Conservation (phyloP, 2,329 filamentous ascomycete species). For the Curvularia lunata region DNA sequence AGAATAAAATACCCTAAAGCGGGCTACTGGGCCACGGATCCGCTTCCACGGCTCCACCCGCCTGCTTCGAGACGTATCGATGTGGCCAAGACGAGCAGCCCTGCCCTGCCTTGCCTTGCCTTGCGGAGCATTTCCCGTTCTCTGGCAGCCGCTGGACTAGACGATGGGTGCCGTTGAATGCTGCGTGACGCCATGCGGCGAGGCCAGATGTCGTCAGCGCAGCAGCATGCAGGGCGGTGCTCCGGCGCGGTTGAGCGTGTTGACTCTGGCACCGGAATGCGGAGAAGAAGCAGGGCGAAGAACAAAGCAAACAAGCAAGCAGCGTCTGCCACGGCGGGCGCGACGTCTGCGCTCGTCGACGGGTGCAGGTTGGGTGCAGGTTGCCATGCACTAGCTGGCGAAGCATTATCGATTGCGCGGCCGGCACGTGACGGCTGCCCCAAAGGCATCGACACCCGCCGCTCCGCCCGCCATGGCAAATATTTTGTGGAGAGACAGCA, state of each 20-base stretch:
- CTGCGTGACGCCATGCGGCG: not conserved
- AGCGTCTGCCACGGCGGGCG: conserved; percentile 10
- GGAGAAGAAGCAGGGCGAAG: not conserved
- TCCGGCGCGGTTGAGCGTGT: not conserved
- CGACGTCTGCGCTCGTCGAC: conserved; percentile 20
- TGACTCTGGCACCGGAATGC: not conserved
- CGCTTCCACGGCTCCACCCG: conserved; percentile 20
- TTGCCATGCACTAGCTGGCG: conserved; percentile 20
- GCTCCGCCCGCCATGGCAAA: no score
- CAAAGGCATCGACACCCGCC: not conserved
- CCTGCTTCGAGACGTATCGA: conserved; percentile 14
- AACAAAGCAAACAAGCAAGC: not conserved
- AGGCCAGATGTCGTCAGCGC: not conserved
- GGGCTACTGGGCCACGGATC: conserved; percentile 20
- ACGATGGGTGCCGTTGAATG: not conserved
- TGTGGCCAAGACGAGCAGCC: conserved; percentile 12
- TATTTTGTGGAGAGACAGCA: not conserved
- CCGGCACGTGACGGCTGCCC: not conserved
- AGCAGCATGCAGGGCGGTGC: not conserved
- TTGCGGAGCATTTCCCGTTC: not conserved
- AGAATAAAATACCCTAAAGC: conserved; percentile 27
- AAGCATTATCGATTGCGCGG: conserved; percentile 36
- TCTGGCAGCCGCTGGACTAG: not conserved
- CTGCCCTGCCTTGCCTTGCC: not conserved
- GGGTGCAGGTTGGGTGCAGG: conserved; percentile 3